Evolutionary conservation across 345 rosid genomes (phyloP).

Genomic region (Populus nigra): DNA sequence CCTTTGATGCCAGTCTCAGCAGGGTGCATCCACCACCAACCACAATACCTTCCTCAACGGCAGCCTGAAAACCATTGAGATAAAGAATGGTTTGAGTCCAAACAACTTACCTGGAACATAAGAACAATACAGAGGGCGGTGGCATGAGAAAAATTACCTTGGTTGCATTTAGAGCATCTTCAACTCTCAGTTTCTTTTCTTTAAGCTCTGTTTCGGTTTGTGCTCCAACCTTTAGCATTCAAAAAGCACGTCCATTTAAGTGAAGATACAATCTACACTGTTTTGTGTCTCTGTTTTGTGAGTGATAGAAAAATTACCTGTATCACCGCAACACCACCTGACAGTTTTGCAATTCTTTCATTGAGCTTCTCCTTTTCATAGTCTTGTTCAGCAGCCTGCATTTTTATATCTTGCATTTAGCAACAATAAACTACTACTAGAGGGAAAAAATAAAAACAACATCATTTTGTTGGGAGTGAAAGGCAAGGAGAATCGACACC

Average conservation of each 20-base stretch:
- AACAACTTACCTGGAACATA: not conserved
- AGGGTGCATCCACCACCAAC: constrained; percentile 60
- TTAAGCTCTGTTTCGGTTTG: constrained; percentile 56
- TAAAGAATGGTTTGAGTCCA: not conserved
- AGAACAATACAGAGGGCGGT: not conserved
- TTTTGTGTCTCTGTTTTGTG: not conserved
- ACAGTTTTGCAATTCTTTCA: constrained; percentile 85
- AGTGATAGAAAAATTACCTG: constrained; percentile 17
- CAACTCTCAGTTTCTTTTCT: constrained; percentile 95
- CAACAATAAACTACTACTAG: not conserved
- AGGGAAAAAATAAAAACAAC: not conserved
- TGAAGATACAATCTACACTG: not conserved
- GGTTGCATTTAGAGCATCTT: constrained; percentile 98
- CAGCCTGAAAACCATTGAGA: constrained; percentile 19
- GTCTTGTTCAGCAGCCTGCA: constrained; percentile 87
- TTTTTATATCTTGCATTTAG: not conserved
- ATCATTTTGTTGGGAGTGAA: too few relatives aligned
- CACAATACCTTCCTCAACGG: constrained; percentile 62
- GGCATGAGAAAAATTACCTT: constrained; percentile 46
- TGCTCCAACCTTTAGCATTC: constrained; percentile 31
- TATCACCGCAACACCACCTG: constrained; percentile 37
- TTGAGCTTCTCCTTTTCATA: constrained; percentile 90
- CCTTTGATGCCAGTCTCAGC: constrained; percentile 29
- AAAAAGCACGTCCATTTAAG: too few relatives aligned
- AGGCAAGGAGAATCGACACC: constrained; percentile 28